Conservation (phyloP, 805 yeast genomes). For the Kazachstania kunashirensis region DNA sequence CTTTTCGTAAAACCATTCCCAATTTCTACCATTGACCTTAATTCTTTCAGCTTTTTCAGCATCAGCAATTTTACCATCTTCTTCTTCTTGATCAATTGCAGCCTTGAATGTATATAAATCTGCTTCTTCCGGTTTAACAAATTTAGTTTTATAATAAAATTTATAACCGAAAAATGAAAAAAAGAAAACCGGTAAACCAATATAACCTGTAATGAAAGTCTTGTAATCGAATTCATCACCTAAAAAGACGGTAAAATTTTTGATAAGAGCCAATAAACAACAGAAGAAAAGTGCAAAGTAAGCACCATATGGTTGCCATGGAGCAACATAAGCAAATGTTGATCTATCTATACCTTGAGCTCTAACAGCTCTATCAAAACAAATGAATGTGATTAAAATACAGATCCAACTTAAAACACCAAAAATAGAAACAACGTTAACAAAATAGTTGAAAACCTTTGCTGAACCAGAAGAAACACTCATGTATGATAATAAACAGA, state of each 20-base stretch:
- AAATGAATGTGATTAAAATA: slow-evolving; percentile 56
- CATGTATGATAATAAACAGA: slow-evolving; percentile 65
- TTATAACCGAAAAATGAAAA: slow-evolving; percentile 51
- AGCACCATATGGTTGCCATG: slow-evolving; percentile 60
- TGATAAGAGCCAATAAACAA: slow-evolving; percentile 47
- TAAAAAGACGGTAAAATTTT: slow-evolving; percentile 66
- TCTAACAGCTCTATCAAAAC: slow-evolving; percentile 53
- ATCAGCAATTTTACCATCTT: slow-evolving; percentile 25
- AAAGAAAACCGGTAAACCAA: slow-evolving; percentile 51
- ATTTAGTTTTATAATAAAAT: slow-evolving; percentile 40
- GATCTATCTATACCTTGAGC: slow-evolving; percentile 56
- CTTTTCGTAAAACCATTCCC: slow-evolving; percentile 41
- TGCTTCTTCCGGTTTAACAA: slow-evolving; percentile 44
- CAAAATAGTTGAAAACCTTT: slow-evolving; percentile 56
- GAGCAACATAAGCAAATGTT: slow-evolving; percentile 52
- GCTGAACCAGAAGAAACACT: slow-evolving; percentile 48
- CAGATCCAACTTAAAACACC: slow-evolving; percentile 71
- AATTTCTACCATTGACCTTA: slow-evolving; percentile 24
- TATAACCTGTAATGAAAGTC: slow-evolving; percentile 67
- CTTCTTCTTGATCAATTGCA: slow-evolving; percentile 27
- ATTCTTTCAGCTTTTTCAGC: slow-evolving; percentile 23
- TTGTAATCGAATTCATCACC: slow-evolving; percentile 51
- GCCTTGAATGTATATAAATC: slow-evolving; percentile 34
- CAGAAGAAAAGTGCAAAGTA: slow-evolving; percentile 49
- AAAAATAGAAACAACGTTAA: slow-evolving; percentile 66